phyloP scores from a whole-genome alignment of 345 rosid genomes.

The Lepidium didymum region DNA sequence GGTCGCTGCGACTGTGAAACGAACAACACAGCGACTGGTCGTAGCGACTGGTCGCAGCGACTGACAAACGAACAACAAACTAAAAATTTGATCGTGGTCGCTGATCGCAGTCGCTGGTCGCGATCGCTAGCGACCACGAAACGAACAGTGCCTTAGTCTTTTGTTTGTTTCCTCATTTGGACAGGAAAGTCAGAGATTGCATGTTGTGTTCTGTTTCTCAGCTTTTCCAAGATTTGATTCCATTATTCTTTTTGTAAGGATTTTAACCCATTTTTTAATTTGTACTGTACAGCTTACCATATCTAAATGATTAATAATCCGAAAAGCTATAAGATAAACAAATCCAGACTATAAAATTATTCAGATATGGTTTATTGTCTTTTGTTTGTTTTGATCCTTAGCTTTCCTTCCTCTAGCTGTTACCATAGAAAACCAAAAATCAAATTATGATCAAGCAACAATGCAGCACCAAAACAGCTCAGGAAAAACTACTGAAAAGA shows the following conservation, averaged over 20 bases:
- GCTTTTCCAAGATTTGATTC: slow-evolving; percentile 22
- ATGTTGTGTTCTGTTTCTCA: slow-evolving; percentile 9
- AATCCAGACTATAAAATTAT: background rate
- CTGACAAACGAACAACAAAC: too few species aligned
- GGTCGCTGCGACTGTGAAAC: too few species aligned
- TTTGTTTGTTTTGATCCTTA: background rate
- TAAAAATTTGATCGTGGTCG: too few species aligned
- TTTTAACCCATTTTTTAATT: slow-evolving; percentile 5
- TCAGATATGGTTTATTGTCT: background rate
- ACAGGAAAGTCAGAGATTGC: slow-evolving; percentile 11
- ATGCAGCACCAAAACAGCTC: background rate
- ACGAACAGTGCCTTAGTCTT: background rate
- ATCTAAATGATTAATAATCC: background rate
- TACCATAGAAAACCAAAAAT: background rate
- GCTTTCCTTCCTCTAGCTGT: background rate
- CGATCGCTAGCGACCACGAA: too few species aligned
- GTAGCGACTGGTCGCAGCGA: too few species aligned
- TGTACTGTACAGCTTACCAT: slow-evolving; percentile 20
- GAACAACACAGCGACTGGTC: too few species aligned
- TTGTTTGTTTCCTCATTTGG: slow-evolving; percentile 5
- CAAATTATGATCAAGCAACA: background rate
- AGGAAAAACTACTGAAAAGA: background rate
- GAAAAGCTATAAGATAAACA: background rate
- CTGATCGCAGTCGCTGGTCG: too few species aligned
- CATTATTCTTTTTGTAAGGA: slow-evolving; percentile 22